A percentile compares a stretch with the other conserved stretches of the same genome.
Conservation (phyloP, 345 rosid genomes). For the Populus ilicifolia region DNA sequence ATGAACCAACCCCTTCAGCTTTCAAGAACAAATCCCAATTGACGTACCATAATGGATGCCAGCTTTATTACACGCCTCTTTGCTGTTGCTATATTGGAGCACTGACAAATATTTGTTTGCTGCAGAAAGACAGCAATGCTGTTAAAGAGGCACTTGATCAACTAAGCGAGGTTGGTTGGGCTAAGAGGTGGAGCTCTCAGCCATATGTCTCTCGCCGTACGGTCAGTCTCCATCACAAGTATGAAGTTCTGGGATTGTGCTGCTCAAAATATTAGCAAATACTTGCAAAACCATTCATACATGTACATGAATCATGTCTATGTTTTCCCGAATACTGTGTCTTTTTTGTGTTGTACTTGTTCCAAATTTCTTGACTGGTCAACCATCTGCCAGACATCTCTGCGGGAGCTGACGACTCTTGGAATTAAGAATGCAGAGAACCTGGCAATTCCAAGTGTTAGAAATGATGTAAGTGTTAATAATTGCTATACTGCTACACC, state of each 20-base stretch:
- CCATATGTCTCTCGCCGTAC: constrained; percentile 91
- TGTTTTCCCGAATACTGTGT: not conserved
- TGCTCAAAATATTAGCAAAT: constrained; percentile 7
- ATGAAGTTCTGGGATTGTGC: constrained; percentile 22
- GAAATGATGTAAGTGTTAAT: constrained; percentile 69
- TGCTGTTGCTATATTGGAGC: not conserved
- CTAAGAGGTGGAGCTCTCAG: constrained; percentile 92
- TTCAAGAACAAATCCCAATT: not conserved
- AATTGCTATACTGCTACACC: not conserved
- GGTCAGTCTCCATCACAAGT: constrained; percentile 51
- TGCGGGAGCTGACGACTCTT: constrained; percentile 70
- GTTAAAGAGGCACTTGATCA: constrained; percentile 77
- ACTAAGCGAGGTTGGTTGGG: constrained; percentile 74
- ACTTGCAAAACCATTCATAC: constrained; percentile 11
- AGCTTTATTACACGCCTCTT: too few species aligned
- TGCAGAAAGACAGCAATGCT: constrained; percentile 78
- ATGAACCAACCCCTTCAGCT: not conserved
- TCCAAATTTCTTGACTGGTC: not conserved
- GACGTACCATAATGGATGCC: not conserved
- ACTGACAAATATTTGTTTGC: not conserved
- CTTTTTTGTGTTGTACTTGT: not conserved
- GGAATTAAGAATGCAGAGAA: constrained; percentile 86
- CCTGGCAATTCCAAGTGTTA: constrained; percentile 89
- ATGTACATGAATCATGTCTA: constrained; percentile 9
- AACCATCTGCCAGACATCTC: constrained; percentile 56